phyloP scores from a whole-genome alignment of 768 basidiomycete species.

The Leccinellum luteum region DNA sequence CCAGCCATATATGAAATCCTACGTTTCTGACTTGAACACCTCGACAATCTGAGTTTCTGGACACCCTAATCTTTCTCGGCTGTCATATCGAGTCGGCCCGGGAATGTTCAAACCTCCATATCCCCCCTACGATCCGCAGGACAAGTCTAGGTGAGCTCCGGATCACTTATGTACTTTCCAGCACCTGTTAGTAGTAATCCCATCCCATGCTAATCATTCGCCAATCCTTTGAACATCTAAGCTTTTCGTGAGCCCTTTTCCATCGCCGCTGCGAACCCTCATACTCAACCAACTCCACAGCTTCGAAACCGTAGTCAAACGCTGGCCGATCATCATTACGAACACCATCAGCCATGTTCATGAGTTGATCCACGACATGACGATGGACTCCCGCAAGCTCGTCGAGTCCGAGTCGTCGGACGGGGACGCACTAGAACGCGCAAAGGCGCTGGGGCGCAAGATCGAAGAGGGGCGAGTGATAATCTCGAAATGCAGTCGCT shows the following conservation, averaged over 20 bases:
- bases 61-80: neutral
- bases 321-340: conserved; percentile 87
- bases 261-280: too few relatives aligned
- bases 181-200: neutral
- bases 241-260: conserved; percentile 56
- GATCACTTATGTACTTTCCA: neutral
- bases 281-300: conserved; percentile 34
- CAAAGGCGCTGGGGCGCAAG: conserved; percentile 37
- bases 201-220: neutral
- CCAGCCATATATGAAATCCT: too few relatives aligned
- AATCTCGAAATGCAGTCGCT: conserved; percentile 66
- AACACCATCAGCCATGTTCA: conserved; percentile 74
- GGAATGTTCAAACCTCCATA: conserved; percentile 52
- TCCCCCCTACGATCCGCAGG: conserved; percentile 73
- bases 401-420: neutral
- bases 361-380: conserved; percentile 61
- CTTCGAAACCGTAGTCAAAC: conserved; percentile 73
- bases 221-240: conserved; percentile 24
- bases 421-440: conserved; percentile 8
- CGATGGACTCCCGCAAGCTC: conserved; percentile 36
- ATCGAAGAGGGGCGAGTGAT: conserved; percentile 76
- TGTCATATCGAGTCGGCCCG: neutral
- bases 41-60: neutral
- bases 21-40: too few relatives aligned
- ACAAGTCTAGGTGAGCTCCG: conserved; percentile 53